Evolutionary conservation across 129 eudicot genomes (phyloP), one percentile per base, ranked within the genome.

Genomic region (Helianthus annuus): DNA sequence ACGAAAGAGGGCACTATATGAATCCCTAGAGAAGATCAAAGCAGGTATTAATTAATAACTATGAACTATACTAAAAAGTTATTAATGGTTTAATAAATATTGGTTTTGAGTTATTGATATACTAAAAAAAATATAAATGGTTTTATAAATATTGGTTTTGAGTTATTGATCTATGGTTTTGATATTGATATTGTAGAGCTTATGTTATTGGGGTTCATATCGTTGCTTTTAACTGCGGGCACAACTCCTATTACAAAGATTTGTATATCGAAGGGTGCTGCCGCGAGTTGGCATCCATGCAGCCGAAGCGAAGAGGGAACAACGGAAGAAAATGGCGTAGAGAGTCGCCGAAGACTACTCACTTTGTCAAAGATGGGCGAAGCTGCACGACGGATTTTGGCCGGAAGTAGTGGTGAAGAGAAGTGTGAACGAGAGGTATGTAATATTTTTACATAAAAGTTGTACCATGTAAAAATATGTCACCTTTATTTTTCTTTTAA

Each of bases 181-280:
- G 7, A 38, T 42, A 48, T 40, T 61, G 7, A 38, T 42, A 48
- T 24, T 61, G 61, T 57, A 89, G 96, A 89, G 89, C 86, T 89
- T 55, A 89, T 89, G 96, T 78, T 86, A 78, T 64, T 89, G 80
- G 96, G 96, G 45, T 89, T 89, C 29, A 84, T 86, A 81, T 89
- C 92, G 10, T 70, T 89, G 74, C 79, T 89, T 14, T 74, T 89
- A 49, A 86, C 96, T 2, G 89, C 84, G 16, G 81, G 81, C n/a
- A 87, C 84, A 49, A 42, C 75, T 4, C 74, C 80, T 5, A 86
- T 89, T 56, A 76, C 91, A 13, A 70, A 79, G 32, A 81, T 86
- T 51, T 89, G 92, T 45, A 81, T 88, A 79, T 27, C 91, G 5
- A 32, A 82, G 62, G 13, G 75, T 15, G 83, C 80, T 0, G 96